These are phyloP conservation scores for Sporopachydermia cereana DNA, from an alignment of 1,139 yeast species.

Conservation along the genomic window DNA sequence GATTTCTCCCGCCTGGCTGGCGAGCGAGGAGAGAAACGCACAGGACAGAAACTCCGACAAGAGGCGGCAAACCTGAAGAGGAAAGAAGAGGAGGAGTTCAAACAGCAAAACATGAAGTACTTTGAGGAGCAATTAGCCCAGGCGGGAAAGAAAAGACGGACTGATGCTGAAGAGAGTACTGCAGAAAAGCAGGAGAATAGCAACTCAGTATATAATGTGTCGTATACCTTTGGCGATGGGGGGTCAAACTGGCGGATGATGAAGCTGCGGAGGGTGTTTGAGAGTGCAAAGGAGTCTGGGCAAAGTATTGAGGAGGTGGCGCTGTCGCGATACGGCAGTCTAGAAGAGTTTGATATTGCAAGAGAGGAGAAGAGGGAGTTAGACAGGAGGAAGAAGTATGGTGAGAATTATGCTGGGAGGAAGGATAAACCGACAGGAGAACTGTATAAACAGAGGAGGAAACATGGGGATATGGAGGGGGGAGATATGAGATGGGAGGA, in stretches of 20 bases:
- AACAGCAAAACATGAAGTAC: not conserved
- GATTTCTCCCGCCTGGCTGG: slow-evolving; percentile 6
- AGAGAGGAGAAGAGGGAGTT: slow-evolving; percentile 23
- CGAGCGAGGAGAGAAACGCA: slow-evolving; percentile 4
- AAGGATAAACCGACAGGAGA: slow-evolving; percentile 11
- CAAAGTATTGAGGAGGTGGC: slow-evolving; percentile 18
- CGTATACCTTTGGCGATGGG: slow-evolving; percentile 24
- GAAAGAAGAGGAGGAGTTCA: not conserved
- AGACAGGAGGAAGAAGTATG: slow-evolving; percentile 14
- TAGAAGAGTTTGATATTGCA: slow-evolving; percentile 19
- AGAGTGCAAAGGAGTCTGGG: slow-evolving; percentile 12
- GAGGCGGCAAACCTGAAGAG: not conserved
- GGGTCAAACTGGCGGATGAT: slow-evolving; percentile 28
- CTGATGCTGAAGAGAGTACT: too few species aligned
- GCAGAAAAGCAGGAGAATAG: not conserved
- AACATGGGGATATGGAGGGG: slow-evolving; percentile 10
- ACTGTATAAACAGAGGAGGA: slow-evolving; percentile 10
- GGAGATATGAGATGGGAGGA: slow-evolving; percentile 20
- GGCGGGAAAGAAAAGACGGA: not conserved
- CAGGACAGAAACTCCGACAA: not conserved
- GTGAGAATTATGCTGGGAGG: slow-evolving; percentile 7
- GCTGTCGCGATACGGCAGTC: slow-evolving; percentile 18
- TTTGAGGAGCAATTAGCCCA: not conserved
- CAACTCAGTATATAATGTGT: not conserved
- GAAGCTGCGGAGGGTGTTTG: slow-evolving; percentile 17